Conservation (phyloP, 169 alveolate species). For the Plasmodium knowlesi region DNA sequence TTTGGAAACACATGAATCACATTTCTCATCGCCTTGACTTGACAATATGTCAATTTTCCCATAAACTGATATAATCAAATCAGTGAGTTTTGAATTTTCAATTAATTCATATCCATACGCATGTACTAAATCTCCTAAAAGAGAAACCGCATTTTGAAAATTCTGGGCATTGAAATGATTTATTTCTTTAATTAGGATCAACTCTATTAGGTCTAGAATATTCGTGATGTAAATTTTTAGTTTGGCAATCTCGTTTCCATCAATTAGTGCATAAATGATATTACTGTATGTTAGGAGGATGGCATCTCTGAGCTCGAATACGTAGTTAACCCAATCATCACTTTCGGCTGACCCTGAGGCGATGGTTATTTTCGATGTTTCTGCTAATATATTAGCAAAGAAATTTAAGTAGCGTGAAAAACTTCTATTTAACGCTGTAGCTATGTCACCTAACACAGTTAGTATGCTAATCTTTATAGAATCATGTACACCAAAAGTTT, state of each 20-base stretch:
- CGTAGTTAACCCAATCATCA: conserved; percentile 93
- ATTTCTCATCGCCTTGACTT: conserved; percentile 74
- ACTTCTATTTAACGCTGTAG: conserved; percentile 89
- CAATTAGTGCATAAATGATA: conserved; percentile 91
- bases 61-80: conserved; percentile 72
- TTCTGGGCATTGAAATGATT: conserved; percentile 75
- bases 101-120: conserved; percentile 74
- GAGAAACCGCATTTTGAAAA: conserved; percentile 72
- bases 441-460: conserved; percentile 91
- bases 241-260: conserved; percentile 83
- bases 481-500: conserved; percentile 87
- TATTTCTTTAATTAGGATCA: conserved; percentile 79
- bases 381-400: conserved; percentile 86
- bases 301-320: conserved; percentile 91
- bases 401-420: conserved; percentile 85
- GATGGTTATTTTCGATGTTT: conserved; percentile 89
- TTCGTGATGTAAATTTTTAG: conserved; percentile 87
- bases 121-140: conserved; percentile 72
- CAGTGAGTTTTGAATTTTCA: conserved; percentile 69
- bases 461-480: conserved; percentile 90
- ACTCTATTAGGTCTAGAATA: conserved; percentile 87
- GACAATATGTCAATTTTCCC: conserved; percentile 74
- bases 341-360: conserved; percentile 90
- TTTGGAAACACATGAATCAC: conserved; percentile 73
- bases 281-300: conserved; percentile 90